Conservation (phyloP, 306 rosid species). For the Dicorynia guianensis region DNA sequence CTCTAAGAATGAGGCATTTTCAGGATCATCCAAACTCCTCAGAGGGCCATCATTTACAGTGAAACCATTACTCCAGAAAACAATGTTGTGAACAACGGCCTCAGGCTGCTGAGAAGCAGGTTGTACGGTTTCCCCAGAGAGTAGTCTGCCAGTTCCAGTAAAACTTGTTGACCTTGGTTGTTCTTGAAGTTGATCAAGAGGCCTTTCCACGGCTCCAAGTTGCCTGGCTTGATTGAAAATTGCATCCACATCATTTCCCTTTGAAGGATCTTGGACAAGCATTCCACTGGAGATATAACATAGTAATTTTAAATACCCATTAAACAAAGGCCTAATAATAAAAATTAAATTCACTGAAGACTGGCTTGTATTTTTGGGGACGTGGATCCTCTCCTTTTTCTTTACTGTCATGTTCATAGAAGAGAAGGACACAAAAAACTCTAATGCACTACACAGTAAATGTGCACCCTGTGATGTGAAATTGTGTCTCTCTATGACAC, state of each 20-base stretch:
- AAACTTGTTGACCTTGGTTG: conserved; percentile 74
- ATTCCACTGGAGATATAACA: conserved; percentile 67
- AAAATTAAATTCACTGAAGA: conserved; percentile 16
- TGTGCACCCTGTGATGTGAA: no score
- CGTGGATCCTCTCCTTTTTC: no score
- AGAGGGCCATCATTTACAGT: conserved; percentile 79
- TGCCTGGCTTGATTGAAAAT: conserved; percentile 76
- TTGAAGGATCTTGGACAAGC: conserved; percentile 88
- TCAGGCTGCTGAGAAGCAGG: conserved; percentile 74
- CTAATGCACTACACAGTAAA: no score
- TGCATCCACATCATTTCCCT: conserved; percentile 72
- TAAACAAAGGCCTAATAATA: background rate
- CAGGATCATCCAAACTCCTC: conserved; percentile 86
- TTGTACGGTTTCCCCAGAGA: conserved; percentile 68
- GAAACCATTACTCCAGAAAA: conserved; percentile 82
- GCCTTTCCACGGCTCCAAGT: conserved; percentile 76
- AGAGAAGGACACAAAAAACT: no score
- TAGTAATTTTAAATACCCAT: conserved; percentile 19
- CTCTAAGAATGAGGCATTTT: conserved; percentile 81
- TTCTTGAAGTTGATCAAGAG: conserved; percentile 57
- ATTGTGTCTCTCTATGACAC: no score
- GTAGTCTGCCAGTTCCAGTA: conserved; percentile 82
- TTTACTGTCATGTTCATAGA: no score
- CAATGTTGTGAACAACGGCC: conserved; percentile 67
- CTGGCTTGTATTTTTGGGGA: no score